Evolutionary conservation across 2,329 filamentous ascomycete species (phyloP), one percentile per base, ranked within the genome.

Genomic region (Aspergillus terreus): DNA sequence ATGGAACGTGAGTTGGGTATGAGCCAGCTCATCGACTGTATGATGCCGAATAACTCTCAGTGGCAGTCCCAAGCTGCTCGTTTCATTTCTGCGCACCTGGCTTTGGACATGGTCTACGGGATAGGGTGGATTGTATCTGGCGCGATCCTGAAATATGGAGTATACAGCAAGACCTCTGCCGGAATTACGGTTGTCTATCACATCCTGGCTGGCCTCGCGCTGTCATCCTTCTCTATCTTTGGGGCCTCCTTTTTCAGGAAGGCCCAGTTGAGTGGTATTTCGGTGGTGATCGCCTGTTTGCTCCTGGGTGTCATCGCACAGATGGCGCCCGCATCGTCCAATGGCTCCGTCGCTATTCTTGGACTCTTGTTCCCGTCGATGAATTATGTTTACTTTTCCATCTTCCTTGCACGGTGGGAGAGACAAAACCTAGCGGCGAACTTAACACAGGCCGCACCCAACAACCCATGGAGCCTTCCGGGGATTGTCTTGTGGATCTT

Each of bases 1-100:
- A 84, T 85, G 2, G 92, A 96, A 71, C 79, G 92, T 50, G 92
- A 96, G 73, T 78, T 84, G 14, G 92, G 91, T 52, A 94, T 96
- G 81, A 89, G 89, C 4, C 88, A 91, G 56, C 77, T 96, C 25
- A 83, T 96, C 41, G 92, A 96, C 70, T 87, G 90, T 49, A 96
- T 95, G 90, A 92, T 94, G 78, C 87, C 89, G 0, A 88, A 88
- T 50, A 79, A 80, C 49, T 79, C 79, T 45, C 76, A 82, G 41
- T 95, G 90, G 89, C 79, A 90, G 63, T 84, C 87, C 9, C 89
- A 92, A 71, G 82, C 84, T 19, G 86, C 87, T 1, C 81, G 92
- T n/a, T 78, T 95, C 12, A 65, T 92, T 7, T 85, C 91, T 0
- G 86, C 91, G 54, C 90, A 95, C 65, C 67, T 94, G 23, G 83